Conservation (phyloP, 2,329 filamentous ascomycete species). For the Xylariales sp. region DNA sequence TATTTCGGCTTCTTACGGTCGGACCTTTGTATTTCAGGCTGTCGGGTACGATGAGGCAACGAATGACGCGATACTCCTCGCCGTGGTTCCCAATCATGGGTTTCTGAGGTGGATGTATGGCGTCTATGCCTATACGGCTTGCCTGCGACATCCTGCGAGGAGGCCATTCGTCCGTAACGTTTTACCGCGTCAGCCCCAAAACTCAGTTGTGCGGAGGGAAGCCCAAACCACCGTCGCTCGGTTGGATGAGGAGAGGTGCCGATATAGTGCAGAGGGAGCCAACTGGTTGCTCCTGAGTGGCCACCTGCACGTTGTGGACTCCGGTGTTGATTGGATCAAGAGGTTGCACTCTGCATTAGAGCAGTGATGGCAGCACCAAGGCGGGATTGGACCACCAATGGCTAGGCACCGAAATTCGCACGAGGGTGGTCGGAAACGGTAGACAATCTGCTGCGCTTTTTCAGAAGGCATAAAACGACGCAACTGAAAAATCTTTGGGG, state of each 20-base stretch:
- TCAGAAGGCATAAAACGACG: slow-evolving; percentile 17
- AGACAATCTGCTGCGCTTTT: slow-evolving; percentile 33
- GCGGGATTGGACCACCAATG: slow-evolving; percentile 44
- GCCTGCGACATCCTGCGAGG: slow-evolving; percentile 46
- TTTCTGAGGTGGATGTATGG: slow-evolving; percentile 46
- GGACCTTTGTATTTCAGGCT: slow-evolving; percentile 51
- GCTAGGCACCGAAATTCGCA: slow-evolving; percentile 42
- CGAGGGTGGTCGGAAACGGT: slow-evolving; percentile 43
- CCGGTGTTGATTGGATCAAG: slow-evolving; percentile 48
- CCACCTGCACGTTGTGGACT: slow-evolving; percentile 44
- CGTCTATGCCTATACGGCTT: slow-evolving; percentile 47
- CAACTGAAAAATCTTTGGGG: slow-evolving; percentile 1
- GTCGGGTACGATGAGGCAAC: slow-evolving; percentile 52
- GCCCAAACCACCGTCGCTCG: slow-evolving; percentile 43
- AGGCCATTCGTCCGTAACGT: slow-evolving; percentile 49
- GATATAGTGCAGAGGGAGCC: slow-evolving; percentile 48
- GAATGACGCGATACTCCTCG: slow-evolving; percentile 48
- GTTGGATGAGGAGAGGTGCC: slow-evolving; percentile 46
- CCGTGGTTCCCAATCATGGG: slow-evolving; percentile 49
- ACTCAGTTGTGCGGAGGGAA: slow-evolving; percentile 44
- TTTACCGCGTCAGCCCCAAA: slow-evolving; percentile 46
- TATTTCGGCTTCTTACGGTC: slow-evolving; percentile 44
- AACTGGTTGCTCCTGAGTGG: slow-evolving; percentile 53
- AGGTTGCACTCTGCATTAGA: slow-evolving; percentile 48
- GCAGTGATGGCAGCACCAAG: slow-evolving; percentile 48